A percentile compares a stretch with the other conserved stretches of the same genome.
These are phyloP conservation scores for Wickerhamomyces rabaulensis DNA, from an alignment of 805 yeast genomes.

Conservation along the genomic window DNA sequence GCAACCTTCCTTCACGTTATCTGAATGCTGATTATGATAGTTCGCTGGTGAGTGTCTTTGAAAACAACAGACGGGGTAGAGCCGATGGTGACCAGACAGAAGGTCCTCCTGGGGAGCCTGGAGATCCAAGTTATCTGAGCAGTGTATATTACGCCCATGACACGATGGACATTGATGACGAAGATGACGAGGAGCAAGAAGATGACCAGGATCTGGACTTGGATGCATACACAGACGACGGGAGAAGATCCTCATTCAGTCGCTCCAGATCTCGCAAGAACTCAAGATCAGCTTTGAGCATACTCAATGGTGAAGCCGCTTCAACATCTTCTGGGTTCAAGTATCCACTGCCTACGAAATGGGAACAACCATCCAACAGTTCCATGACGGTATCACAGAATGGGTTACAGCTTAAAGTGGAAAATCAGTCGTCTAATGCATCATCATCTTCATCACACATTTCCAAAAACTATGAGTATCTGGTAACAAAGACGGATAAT, in stretches of 20 bases:
- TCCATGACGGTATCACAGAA: conserved; percentile 6
- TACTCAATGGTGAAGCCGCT: not conserved
- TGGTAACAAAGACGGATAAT: conserved; percentile 28
- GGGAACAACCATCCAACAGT: conserved; percentile 9
- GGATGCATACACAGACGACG: not conserved
- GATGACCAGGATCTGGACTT: not conserved
- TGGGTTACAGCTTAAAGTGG: conserved; percentile 13
- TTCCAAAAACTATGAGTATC: conserved; percentile 14
- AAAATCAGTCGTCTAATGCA: conserved; percentile 1
- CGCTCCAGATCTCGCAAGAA: not conserved
- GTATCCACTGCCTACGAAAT: conserved; percentile 20
- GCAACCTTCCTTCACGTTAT: not conserved
- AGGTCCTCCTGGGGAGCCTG: not conserved
- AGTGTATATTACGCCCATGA: conserved; percentile 9
- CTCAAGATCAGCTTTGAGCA: not conserved
- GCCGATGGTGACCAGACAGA: not conserved
- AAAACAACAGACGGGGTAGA: not conserved
- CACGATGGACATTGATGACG: conserved; percentile 12
- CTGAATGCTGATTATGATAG: not conserved
- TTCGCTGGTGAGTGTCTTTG: not conserved
- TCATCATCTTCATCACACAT: not conserved
- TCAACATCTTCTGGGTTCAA: conserved; percentile 1
- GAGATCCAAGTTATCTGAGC: not conserved
- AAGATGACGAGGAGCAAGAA: conserved; percentile 6
- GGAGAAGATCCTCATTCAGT: not conserved